These are phyloP conservation scores for Kodamaea arcana DNA, from an alignment of 1,139 yeast species.

Conservation along the genomic window DNA sequence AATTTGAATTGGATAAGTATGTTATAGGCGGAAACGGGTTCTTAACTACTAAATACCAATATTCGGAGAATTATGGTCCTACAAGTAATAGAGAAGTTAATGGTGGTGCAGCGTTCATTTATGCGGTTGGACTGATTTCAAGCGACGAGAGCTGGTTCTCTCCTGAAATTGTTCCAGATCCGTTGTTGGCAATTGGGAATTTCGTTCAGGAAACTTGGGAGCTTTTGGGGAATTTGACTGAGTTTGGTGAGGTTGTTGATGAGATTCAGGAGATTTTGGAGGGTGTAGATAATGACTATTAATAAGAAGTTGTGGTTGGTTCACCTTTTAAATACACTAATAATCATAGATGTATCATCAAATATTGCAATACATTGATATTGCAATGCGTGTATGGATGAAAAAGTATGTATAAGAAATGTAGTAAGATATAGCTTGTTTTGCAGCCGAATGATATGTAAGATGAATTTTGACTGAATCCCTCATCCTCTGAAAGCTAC, in stretches of 20 bases:
- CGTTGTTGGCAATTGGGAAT: neutral
- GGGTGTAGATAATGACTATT: neutral
- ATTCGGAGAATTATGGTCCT: neutral
- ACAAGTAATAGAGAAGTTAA: slow-evolving; percentile 1
- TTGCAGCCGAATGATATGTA: too few species aligned
- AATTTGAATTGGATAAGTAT: neutral
- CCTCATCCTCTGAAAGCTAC: too few species aligned
- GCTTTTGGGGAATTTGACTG: neutral
- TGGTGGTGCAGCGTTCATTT: slow-evolving; percentile 1
- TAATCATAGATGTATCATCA: too few species aligned
- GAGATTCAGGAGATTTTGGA: neutral
- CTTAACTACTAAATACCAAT: slow-evolving; percentile 1
- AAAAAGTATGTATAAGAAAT: too few species aligned
- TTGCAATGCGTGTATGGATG: too few species aligned
- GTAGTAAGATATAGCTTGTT: too few species aligned
- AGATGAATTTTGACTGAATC: too few species aligned
- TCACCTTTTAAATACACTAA: too few species aligned
- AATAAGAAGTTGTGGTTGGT: neutral
- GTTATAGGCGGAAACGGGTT: slow-evolving; percentile 1
- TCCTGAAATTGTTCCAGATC: slow-evolving; percentile 1
- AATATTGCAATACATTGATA: too few species aligned
- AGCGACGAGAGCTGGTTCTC: slow-evolving; percentile 1
- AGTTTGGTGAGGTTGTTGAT: neutral
- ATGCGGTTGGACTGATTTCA: slow-evolving; percentile 1
- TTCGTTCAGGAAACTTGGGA: neutral